Percentiles rank a stretch among this genome's conserved stretches.
Conservation (phyloP, 805 yeast genomes). For the Ogataea minuta region DNA sequence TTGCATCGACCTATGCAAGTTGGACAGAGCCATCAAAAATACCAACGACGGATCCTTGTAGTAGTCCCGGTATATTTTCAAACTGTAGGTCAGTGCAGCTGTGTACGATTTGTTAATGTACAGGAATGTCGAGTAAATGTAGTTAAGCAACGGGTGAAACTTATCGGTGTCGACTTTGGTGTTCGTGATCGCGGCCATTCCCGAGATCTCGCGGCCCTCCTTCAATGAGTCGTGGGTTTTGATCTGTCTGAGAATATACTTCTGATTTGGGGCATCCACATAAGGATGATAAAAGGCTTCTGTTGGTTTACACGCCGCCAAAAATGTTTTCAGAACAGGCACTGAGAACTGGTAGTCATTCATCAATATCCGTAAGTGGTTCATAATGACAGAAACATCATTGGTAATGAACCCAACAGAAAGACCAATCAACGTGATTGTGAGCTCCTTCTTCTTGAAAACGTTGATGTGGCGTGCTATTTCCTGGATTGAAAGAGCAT, state of each 20-base stretch:
- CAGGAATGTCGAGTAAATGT: conserved; percentile 76
- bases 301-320: conserved; percentile 45
- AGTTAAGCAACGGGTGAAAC: conserved; percentile 60
- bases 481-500: conserved; percentile 67
- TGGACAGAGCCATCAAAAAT: conserved; percentile 72
- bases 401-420: conserved; percentile 45
- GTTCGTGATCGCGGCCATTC: conserved; percentile 74
- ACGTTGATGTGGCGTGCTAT: conserved; percentile 78
- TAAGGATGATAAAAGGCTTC: conserved; percentile 34
- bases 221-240: conserved; percentile 81
- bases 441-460: conserved; percentile 59
- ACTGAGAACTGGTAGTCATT: conserved; percentile 75
- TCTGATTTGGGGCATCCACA: conserved; percentile 82
- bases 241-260: conserved; percentile 82
- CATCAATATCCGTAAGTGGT: conserved; percentile 60
- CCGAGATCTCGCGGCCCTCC: conserved; percentile 53
- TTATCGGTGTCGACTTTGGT: conserved; percentile 43
- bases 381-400: conserved; percentile 55
- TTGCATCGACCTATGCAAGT: conserved; percentile 89
- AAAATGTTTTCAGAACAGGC: conserved; percentile 60
- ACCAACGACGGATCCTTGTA: conserved; percentile 79
- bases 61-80: conserved; percentile 63
- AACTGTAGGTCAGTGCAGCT: conserved; percentile 76
- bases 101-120: conserved; percentile 80
- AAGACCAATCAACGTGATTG: conserved; percentile 65